Evolutionary conservation across 768 basidiomycete genomes (phyloP), one percentile per base, ranked within the genome.

Genomic region (Suillus americanus): DNA sequence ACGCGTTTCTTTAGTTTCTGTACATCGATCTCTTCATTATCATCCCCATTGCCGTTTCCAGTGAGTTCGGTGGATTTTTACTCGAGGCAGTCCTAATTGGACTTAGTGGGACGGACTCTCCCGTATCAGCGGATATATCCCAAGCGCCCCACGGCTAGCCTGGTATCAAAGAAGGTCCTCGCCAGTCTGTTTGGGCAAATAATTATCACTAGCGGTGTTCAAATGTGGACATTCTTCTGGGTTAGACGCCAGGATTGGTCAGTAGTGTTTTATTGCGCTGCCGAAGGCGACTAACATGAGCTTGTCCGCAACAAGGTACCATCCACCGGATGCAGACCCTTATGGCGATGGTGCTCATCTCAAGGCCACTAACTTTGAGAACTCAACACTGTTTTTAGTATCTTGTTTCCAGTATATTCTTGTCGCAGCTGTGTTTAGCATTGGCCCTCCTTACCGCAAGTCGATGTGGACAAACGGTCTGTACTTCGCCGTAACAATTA

Each of bases 341-440:
- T 77, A 79, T 51, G 83, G 82, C 54, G 79, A 85, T 50, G 85
- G 83, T 65, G 85, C 89, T 75, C 87, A 93, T 69, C 82, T 99
- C 51, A 86, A 94, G 64, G 89, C 94, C 25, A 86, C 79, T 48
- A 98, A 96, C 74, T 96, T 85, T 71, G 97, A 99, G 76, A 98
- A 99, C 74, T 89, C 97, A 6, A 87, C 85, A 35, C 77, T 99
- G 63, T 99, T 99, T 80, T 77, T 98, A 68, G 81, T 98, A 51
- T 98, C 97, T 12, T 97, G 95, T 66, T 99, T 99, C 87, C 97
- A 99, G 79, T 99, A 99, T 76, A 94, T 99, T 71, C 81, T 99
- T 57, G 93, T 97, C 9, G 97, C 97, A 14, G 97, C 90, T 0
- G 95, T 99, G 0, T 99, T 99, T 79, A 97, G 94, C 74, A 97